Evolutionary conservation across 352 stramenopile species (phyloP), one percentile per base, ranked within the genome.

Genomic region (Phytophthora pluvialis): DNA sequence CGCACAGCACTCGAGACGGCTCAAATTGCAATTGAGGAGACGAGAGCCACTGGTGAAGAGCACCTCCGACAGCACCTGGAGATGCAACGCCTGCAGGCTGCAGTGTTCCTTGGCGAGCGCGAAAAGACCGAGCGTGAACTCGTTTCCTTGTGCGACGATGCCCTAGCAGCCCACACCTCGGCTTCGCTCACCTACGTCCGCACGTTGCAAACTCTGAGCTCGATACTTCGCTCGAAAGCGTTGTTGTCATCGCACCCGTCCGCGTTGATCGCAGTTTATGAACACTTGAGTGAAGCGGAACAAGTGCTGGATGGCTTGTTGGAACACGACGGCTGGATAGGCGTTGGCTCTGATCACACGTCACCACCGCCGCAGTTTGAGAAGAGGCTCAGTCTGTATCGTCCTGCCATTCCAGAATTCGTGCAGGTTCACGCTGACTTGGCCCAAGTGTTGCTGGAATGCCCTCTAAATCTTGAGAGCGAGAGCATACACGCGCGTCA

Each of bases 281-380:
- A 72, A 3, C 55, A 53, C 8, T 59, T 83, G n/a, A 49, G 48
- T 26, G 71, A 86, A 62, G 83, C 80, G 1, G 70, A 87, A 55
- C 38, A n/a, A 1, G 56, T 73, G 5, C 29, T 94, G 26, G 78
- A 89, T 56, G 28, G 18, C 1, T 12, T 89, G 32, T 54, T 94
- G 29, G 60, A 76, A 29, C 72, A 75, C 10, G 73, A 87, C 53
- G 85, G 85, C 11, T 94, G 85, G 85, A 78, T 88, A 31, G 81
- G 85, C 3, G 58, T 78, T 33, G 28, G 28, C 1, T 44, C 25
- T 11, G 40, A 50, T 25, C 33, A 67, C 3, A n/a, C 70, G 13
- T 36, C 51, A 12, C 36, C 44, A n/a, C 5, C 16, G 3, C 42
- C 53, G 10, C 45, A 60, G 4, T 44, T 21, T 18, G 66, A 71